Conservation (phyloP, 306 rosid species). For the Medicago truncatula region DNA sequence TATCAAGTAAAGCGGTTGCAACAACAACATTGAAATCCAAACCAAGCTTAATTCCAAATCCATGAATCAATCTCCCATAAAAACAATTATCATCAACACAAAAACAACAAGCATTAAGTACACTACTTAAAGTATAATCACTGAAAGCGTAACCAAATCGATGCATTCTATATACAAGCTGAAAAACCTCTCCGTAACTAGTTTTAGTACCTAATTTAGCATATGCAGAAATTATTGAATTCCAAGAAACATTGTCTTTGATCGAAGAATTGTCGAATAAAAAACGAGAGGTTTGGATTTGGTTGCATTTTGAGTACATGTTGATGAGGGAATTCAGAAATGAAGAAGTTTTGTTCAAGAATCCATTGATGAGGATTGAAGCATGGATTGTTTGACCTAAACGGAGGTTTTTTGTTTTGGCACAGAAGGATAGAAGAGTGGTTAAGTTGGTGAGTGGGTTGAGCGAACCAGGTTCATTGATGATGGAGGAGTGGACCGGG, state of each 20-base stretch:
- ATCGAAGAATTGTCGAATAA: slow-evolving; percentile 51
- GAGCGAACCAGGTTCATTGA: slow-evolving; percentile 39
- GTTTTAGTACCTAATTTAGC: slow-evolving; percentile 41
- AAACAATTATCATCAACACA: slow-evolving; percentile 3
- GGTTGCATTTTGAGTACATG: slow-evolving; percentile 62
- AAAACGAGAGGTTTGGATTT: slow-evolving; percentile 47
- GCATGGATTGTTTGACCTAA: slow-evolving; percentile 57
- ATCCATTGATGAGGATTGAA: slow-evolving; percentile 49
- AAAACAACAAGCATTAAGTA: slow-evolving; percentile 53
- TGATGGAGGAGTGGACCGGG: slow-evolving; percentile 14
- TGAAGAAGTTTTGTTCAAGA: slow-evolving; percentile 33
- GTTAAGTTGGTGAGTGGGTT: slow-evolving; percentile 42
- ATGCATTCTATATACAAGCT: slow-evolving; percentile 55
- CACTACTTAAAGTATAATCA: slow-evolving; percentile 63
- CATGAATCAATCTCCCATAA: slow-evolving; percentile 56
- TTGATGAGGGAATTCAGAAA: slow-evolving; percentile 57
- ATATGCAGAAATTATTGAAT: slow-evolving; percentile 62
- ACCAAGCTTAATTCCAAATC: slow-evolving; percentile 49
- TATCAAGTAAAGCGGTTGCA: slow-evolving; percentile 63
- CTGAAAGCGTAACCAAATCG: slow-evolving; percentile 48
- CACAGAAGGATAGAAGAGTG: slow-evolving; percentile 49
- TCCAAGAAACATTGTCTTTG: slow-evolving; percentile 63
- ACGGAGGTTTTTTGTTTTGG: slow-evolving; percentile 39
- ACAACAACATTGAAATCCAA: slow-evolving; percentile 56
- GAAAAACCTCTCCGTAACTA: slow-evolving; percentile 36